phyloP scores from a whole-genome alignment of 2,329 filamentous ascomycete genomes.

The Berkeleyomyces basicola region DNA sequence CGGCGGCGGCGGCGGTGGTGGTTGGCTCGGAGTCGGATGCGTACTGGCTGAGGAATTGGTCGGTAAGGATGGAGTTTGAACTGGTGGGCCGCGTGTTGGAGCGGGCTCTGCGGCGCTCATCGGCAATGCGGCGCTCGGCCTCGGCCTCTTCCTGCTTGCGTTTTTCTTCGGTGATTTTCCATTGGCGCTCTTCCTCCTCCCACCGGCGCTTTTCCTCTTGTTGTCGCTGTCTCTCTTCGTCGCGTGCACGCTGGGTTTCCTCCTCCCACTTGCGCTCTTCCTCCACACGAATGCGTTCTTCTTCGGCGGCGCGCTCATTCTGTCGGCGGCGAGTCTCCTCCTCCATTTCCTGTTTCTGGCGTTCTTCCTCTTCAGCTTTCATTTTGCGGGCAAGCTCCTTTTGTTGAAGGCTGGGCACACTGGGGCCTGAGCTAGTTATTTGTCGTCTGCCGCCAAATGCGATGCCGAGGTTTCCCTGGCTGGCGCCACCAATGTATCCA shows the following conservation, averaged over 20 bases:
- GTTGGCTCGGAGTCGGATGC: conserved; percentile 49
- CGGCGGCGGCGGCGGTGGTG: conserved; percentile 26
- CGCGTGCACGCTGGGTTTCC: conserved; percentile 42
- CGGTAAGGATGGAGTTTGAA: conserved; percentile 13
- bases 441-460: conserved; percentile 82
- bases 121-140: conserved; percentile 47
- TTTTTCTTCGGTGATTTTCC: conserved; percentile 60
- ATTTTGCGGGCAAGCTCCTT: conserved; percentile 56
- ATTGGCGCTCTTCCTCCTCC: conserved; percentile 61
- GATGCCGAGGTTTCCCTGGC: conserved; percentile 87
- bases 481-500: conserved; percentile 94
- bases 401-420: conserved; percentile 66
- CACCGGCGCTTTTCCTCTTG: conserved; percentile 56
- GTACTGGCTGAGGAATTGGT: conserved; percentile 37
- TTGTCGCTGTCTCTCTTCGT: conserved; percentile 42
- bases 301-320: conserved; percentile 37
- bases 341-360: conserved; percentile 36
- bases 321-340: conserved; percentile 32
- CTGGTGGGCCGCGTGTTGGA: conserved; percentile 25
- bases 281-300: conserved; percentile 41
- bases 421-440: conserved; percentile 68
- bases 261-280: conserved; percentile 54
- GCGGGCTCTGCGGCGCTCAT: conserved; percentile 47
- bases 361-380: conserved; percentile 41
- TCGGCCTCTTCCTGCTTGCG: conserved; percentile 57